These are phyloP conservation scores for Murraya koenigii DNA, from an alignment of 345 rosid species.

Conservation along the genomic window DNA sequence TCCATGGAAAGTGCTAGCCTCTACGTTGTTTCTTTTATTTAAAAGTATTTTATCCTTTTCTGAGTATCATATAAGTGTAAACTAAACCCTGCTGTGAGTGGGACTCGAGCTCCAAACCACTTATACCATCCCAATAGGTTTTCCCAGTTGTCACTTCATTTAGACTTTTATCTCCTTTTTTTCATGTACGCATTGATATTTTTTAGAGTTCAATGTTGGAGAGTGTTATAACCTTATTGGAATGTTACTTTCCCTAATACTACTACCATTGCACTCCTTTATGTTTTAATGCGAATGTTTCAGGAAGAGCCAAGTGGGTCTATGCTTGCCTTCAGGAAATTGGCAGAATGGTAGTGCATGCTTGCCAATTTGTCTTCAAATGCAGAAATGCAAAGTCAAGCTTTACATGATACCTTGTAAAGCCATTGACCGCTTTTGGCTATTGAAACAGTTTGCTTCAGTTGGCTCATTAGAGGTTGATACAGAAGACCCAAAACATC, in stretches of 20 bases:
- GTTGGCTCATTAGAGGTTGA: constrained; percentile 31
- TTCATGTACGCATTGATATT: neutral
- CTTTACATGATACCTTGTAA: constrained; percentile 32
- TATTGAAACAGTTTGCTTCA: constrained; percentile 27
- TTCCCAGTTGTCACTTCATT: neutral
- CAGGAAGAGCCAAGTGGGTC: constrained; percentile 32
- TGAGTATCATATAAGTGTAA: neutral
- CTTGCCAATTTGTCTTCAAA: constrained; percentile 28
- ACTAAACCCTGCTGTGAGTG: neutral
- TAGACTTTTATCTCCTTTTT: neutral
- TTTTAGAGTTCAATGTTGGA: neutral
- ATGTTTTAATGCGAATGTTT: constrained; percentile 18
- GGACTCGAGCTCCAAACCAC: neutral
- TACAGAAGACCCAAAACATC: constrained; percentile 19
- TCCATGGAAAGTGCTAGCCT: neutral
- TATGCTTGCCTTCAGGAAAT: constrained; percentile 16
- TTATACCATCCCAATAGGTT: neutral
- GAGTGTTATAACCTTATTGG: neutral
- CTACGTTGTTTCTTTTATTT: too few species aligned
- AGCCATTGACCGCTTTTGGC: constrained; percentile 22
- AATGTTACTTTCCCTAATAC: neutral
- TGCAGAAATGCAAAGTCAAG: constrained; percentile 29
- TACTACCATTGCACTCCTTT: neutral
- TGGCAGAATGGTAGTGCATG: constrained; percentile 15
- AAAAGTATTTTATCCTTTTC: neutral